These are phyloP conservation scores for Skeletonema costatum DNA, from an alignment of 108 stramenopile genomes.

Conservation along the genomic window DNA sequence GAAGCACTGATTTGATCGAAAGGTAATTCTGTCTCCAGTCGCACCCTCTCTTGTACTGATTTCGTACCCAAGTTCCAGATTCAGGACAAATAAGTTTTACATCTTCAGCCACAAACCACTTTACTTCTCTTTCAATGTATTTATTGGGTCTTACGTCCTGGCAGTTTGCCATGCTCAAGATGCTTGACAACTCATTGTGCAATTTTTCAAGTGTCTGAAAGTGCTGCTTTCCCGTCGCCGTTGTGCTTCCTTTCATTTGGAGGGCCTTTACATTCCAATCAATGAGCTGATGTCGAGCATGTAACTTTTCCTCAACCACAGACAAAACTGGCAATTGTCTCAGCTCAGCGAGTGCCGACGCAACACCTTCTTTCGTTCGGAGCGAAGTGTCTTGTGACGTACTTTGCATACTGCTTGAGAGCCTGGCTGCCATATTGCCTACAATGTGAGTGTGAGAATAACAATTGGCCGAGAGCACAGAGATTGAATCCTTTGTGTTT, in stretches of 20 bases:
- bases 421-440: constrained; percentile 7
- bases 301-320: constrained; percentile 67
- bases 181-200: constrained; percentile 29
- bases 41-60: constrained; percentile 27
- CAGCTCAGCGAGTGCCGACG: constrained; percentile 42
- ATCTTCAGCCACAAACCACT: constrained; percentile 53
- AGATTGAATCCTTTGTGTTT: constrained; percentile 43
- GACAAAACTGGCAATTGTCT: constrained; percentile 54
- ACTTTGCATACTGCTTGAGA: constrained; percentile 8
- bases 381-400: constrained; percentile 17
- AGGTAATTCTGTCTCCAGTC: constrained; percentile 28
- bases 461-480: constrained; percentile 35
- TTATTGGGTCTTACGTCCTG: constrained; percentile 33
- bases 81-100: constrained; percentile 25
- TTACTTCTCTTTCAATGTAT: constrained; percentile 53
- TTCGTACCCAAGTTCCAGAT: constrained; percentile 45
- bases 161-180: constrained; percentile 35
- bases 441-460: constrained; percentile 47
- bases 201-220: constrained; percentile 33
- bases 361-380: constrained; percentile 32
- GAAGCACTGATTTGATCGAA: constrained; percentile 21
- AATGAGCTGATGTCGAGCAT: constrained; percentile 55
- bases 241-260: constrained; percentile 1
- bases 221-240: constrained; percentile 20
- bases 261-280: constrained; percentile 53